Conservation (phyloP, 1,284 basidiomycete species). For the Cryptococcus maquisensis region DNA sequence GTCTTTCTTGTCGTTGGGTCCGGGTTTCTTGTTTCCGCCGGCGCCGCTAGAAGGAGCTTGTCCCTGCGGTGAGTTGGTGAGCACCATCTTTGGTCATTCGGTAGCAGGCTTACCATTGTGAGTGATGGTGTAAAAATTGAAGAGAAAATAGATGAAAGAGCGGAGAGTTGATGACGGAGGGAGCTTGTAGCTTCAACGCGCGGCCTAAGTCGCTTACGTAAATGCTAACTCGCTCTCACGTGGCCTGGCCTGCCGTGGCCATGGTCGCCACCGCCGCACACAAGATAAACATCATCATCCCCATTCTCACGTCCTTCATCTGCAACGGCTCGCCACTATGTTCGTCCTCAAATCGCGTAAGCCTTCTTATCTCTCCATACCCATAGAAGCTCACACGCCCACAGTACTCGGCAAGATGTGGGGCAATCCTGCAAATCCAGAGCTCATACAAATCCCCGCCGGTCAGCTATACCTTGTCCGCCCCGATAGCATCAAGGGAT, state of each 20-base stretch:
- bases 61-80: constrained; percentile 54
- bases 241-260: not conserved
- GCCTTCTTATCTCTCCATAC: constrained; percentile 44
- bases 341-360: constrained; percentile 76
- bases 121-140: not conserved
- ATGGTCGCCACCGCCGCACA: no score
- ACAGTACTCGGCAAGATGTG: constrained; percentile 88
- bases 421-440: constrained; percentile 72
- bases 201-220: not conserved
- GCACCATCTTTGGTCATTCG: not conserved
- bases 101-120: constrained; percentile 2
- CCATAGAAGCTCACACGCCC: constrained; percentile 4
- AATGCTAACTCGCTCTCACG: no score
- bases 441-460: constrained; percentile 89
- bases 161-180: not conserved
- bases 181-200: not conserved
- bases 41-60: constrained; percentile 68
- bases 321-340: constrained; percentile 49
- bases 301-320: not conserved
- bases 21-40: constrained; percentile 47
- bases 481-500: constrained; percentile 82
- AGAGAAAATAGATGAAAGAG: not conserved
- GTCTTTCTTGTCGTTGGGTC: constrained; percentile 58
- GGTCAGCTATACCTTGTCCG: constrained; percentile 90
- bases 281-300: no score